These are phyloP conservation scores for Dictyostelium intermedium DNA, from an alignment of 78 protist species.

Conservation along the genomic window DNA sequence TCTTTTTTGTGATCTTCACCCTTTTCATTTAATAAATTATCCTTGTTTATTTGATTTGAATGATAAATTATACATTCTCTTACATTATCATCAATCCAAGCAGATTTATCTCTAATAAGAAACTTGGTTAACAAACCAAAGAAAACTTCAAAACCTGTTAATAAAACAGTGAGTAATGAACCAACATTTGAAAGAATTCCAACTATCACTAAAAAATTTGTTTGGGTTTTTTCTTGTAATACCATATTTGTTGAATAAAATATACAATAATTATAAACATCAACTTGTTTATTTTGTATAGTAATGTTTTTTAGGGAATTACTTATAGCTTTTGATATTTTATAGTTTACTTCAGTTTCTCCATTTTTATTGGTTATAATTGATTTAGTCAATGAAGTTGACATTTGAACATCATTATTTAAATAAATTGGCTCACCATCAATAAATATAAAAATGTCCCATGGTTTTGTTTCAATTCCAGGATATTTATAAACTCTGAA, in stretches of 20 bases:
- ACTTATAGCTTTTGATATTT: background rate
- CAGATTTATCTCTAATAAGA: background rate
- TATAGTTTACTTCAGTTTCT: background rate
- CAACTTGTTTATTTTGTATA: background rate
- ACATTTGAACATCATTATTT: background rate
- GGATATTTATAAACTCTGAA: too few relatives aligned
- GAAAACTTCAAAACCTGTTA: background rate
- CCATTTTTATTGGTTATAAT: background rate
- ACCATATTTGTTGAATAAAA: background rate
- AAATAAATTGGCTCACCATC: background rate
- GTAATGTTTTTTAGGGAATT: background rate
- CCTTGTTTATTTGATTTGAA: background rate
- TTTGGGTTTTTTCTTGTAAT: background rate
- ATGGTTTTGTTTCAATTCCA: too few relatives aligned
- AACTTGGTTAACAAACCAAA: background rate
- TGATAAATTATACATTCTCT: background rate
- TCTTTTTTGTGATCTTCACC: too few relatives aligned
- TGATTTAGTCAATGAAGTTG: background rate
- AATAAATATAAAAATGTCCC: too few relatives aligned
- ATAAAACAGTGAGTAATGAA: background rate
- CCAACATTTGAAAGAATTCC: background rate
- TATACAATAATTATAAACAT: background rate
- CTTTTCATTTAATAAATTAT: too few relatives aligned
- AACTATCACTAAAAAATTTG: background rate
- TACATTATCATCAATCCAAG: background rate